Evolutionary conservation across 306 rosid genomes (phyloP).

Genomic region (Hippophae tibetana): DNA sequence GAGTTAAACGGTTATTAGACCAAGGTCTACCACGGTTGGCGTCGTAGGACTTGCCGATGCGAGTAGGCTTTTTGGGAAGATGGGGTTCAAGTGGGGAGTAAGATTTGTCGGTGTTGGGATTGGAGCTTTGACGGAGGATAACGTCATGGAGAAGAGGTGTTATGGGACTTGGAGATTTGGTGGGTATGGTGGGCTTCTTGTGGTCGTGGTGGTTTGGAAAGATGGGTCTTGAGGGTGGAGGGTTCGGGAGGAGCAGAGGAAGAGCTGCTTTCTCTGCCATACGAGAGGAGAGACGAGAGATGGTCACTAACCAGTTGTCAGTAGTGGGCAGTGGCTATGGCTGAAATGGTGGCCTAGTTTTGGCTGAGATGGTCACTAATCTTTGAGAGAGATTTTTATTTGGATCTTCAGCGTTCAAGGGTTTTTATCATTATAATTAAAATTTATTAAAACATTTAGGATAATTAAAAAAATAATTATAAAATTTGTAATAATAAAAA

Average conservation of each 20-base stretch:
- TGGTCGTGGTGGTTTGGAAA: slow-evolving; percentile 21
- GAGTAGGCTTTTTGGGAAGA: slow-evolving; percentile 26
- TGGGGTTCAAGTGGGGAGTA: slow-evolving; percentile 14
- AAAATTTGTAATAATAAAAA: too few relatives aligned
- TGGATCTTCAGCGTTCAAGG: too few relatives aligned
- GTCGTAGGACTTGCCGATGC: slow-evolving; percentile 54
- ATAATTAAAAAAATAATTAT: too few relatives aligned
- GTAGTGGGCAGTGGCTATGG: too few relatives aligned
- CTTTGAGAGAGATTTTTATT: too few relatives aligned
- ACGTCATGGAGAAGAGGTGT: slow-evolving; percentile 45
- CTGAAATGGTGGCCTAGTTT: too few relatives aligned
- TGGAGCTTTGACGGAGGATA: slow-evolving; percentile 18
- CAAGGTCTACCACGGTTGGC: slow-evolving; percentile 77
- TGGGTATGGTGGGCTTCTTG: slow-evolving; percentile 21
- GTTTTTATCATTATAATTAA: too few relatives aligned
- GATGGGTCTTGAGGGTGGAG: slow-evolving; percentile 37
- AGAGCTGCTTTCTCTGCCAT: slow-evolving; percentile 53
- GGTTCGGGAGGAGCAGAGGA: slow-evolving; percentile 48
- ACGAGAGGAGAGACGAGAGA: neutral
- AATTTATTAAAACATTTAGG: too few relatives aligned
- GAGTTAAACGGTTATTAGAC: slow-evolving; percentile 47
- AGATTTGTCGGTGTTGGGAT: slow-evolving; percentile 5
- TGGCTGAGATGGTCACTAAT: too few relatives aligned
- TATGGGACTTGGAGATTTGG: slow-evolving; percentile 22
- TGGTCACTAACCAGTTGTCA: too few relatives aligned